Conservation (phyloP, 225 moss, liverwort and hornwort genomes). For the Pseudisothecium myosuroides region DNA sequence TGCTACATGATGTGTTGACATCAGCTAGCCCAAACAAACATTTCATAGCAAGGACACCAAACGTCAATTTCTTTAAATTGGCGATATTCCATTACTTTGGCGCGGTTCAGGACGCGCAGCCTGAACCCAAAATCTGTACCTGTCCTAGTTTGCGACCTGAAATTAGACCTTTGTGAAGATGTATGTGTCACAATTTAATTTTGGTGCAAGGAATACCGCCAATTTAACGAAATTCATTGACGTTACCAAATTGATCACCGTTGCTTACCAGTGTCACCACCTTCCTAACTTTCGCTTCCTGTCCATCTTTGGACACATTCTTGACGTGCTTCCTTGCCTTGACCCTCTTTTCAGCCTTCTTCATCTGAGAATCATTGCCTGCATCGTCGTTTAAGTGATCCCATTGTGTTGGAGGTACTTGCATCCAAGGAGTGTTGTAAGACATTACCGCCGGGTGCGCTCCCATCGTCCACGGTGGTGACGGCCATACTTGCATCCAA, state of each 20-base stretch:
- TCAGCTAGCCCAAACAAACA: background rate
- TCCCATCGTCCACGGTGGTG: background rate
- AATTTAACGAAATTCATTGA: background rate
- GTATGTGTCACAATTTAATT: background rate
- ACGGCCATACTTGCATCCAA: background rate
- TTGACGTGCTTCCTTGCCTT: background rate
- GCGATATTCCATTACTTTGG: too few species aligned
- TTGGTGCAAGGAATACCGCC: background rate
- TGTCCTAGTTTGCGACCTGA: background rate
- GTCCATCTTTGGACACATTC: background rate
- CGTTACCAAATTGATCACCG: background rate
- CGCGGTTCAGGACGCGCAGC: too few species aligned
- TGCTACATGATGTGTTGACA: background rate
- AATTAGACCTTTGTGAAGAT: background rate
- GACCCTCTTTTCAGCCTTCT: background rate
- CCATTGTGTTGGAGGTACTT: background rate
- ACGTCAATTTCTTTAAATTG: background rate
- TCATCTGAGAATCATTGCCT: background rate
- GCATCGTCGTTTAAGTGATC: background rate
- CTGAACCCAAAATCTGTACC: background rate
- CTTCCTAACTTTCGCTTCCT: background rate
- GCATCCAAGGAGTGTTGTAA: background rate
- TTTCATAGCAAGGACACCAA: background rate
- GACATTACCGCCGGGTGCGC: background rate
- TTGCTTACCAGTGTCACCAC: background rate